phyloP scores from a whole-genome alignment of 1,284 basidiomycete genomes.

The Violaceomyces palustris region DNA sequence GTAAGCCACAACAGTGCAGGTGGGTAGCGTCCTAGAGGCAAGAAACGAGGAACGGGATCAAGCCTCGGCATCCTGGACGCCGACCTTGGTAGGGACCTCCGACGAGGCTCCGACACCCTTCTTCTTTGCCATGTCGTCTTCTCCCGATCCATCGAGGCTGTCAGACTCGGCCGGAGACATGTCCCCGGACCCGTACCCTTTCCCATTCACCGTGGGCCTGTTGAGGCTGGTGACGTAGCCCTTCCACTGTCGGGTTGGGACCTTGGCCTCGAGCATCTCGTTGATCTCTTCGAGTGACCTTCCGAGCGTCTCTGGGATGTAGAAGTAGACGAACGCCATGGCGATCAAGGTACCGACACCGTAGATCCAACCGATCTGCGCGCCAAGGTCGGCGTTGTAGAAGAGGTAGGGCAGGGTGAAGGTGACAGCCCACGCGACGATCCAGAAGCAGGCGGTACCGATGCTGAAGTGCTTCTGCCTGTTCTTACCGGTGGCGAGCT shows the following conservation, averaged over 20 bases:
- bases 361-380: slow-evolving; percentile 54
- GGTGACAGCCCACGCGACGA: slow-evolving; percentile 55
- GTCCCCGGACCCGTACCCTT: too few relatives aligned
- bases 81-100: too few relatives aligned
- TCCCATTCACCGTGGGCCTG: too few relatives aligned
- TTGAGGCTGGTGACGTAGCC: slow-evolving; percentile 25
- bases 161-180: too few relatives aligned
- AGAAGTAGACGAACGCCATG: slow-evolving; percentile 55
- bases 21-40: too few relatives aligned
- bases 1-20: too few relatives aligned
- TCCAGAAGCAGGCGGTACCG: slow-evolving; percentile 56
- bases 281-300: slow-evolving; percentile 45
- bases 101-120: too few relatives aligned
- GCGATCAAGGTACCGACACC: slow-evolving; percentile 51
- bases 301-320: slow-evolving; percentile 51
- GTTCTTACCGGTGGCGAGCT: slow-evolving; percentile 54
- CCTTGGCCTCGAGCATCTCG: slow-evolving; percentile 39
- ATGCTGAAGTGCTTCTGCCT: slow-evolving; percentile 56
- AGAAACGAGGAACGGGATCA: too few relatives aligned
- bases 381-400: slow-evolving; percentile 53
- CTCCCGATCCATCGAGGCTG: too few relatives aligned
- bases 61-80: too few relatives aligned
- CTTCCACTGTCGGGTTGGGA: slow-evolving; percentile 38
- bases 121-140: too few relatives aligned
- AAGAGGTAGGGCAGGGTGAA: slow-evolving; percentile 43